Base-by-base conservation (phyloP, 1,284 basidiomycete species). In the Boletus semigastroideus region DNA sequence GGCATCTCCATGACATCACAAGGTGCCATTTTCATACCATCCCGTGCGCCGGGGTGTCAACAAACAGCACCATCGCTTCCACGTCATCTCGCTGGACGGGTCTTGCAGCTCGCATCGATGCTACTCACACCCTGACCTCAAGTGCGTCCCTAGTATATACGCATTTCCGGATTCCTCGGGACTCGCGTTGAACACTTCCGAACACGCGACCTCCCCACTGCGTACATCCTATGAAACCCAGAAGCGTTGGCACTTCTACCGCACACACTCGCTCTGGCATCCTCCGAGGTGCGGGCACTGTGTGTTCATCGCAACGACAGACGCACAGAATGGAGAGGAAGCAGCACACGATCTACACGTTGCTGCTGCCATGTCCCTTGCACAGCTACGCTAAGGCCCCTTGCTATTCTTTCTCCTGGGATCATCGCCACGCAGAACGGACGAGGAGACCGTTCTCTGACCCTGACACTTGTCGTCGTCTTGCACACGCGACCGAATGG, bases 341-440 rank as follows among this genome's bases (percentile, higher is more conserved):
- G 58, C 54, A 49, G 49, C 41, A 44, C 51, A 44, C 51, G 64
- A 51, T 49, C 49, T 56, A 64, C 62, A 67, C 65, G 65, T 66
- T 65, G 37, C 38, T 65, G 37, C 38, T 17, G 22, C 53, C 40
- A 50, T 12, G 25, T 53, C 38, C 39, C 52, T 19, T 27, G 41
- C 54, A 48, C 56, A 54, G 53, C 53, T 57, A 28, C 48, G 33
- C 49, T 42, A 42, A 31, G 44, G 30, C n/a, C 20, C 14, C n/a
- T 37, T n/a, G n/a, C 27, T 25, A 19, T 22, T 20, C 10, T 19
- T 22, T 27, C 9, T 12, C 19, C 27, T 38, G 13, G 34, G 51
- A 59, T 46, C 30, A 4, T 17, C 20, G 22, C 42, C 19, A 36
- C 34, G 34, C 16, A 36, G n/a, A 36, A 36, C 16, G 16, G 49